Conservation (phyloP, 2,329 filamentous ascomycete species). For the Coniochaeta ligniaria region DNA sequence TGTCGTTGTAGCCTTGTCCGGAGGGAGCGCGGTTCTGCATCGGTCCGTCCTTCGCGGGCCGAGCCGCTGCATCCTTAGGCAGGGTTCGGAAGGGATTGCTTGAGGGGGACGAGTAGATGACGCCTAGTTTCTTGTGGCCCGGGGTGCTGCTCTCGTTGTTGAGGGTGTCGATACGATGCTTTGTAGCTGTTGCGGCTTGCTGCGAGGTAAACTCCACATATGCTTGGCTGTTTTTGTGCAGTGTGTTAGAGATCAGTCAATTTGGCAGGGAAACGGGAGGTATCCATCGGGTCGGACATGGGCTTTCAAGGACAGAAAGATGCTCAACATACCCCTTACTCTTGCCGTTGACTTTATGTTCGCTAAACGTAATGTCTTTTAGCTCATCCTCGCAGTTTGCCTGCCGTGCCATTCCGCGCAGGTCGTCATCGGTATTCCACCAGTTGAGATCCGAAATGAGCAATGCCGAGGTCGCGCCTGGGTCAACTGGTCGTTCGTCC, state of each 20-base stretch:
- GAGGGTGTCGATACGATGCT: slow-evolving; percentile 69
- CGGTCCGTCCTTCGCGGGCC: slow-evolving; percentile 53
- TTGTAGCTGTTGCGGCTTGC: slow-evolving; percentile 79
- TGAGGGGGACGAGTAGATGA: slow-evolving; percentile 68
- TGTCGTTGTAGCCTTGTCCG: slow-evolving; percentile 36
- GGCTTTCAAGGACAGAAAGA: background rate
- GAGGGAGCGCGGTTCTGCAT: slow-evolving; percentile 44
- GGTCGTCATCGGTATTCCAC: slow-evolving; percentile 96
- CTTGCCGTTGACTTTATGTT: slow-evolving; percentile 98
- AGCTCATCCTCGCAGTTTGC: slow-evolving; percentile 79
- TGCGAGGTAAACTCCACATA: slow-evolving; percentile 80
- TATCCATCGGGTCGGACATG: no score
- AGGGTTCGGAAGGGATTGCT: slow-evolving; percentile 86
- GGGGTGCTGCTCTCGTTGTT: slow-evolving; percentile 41
- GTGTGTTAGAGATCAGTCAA: background rate
- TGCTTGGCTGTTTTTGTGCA: slow-evolving; percentile 55
- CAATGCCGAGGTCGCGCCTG: slow-evolving; percentile 60
- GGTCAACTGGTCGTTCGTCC: slow-evolving; percentile 52
- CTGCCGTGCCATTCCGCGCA: slow-evolving; percentile 77
- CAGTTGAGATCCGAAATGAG: slow-evolving; percentile 88
- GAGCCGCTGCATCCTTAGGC: slow-evolving; percentile 77
- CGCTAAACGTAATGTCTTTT: slow-evolving; percentile 91
- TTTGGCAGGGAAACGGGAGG: background rate
- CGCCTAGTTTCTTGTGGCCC: slow-evolving; percentile 62
- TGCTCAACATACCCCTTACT: slow-evolving; percentile 73